phyloP scores from a whole-genome alignment of 139 green algal species.

The Chlamydomonas sphaeroides region DNA sequence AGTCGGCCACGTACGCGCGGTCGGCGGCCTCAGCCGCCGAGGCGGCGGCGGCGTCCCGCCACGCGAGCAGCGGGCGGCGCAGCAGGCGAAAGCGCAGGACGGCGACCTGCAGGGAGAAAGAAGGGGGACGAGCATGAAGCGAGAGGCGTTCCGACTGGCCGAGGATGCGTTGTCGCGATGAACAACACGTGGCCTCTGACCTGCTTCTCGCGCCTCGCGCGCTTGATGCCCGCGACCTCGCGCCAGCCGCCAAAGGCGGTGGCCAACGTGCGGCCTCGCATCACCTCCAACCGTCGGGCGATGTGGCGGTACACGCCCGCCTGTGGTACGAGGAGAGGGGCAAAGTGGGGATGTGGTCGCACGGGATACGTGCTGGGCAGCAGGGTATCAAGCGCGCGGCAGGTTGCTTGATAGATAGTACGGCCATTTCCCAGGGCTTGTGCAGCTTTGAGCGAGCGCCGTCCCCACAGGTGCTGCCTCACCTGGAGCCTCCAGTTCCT shows the following conservation, averaged over 20 bases:
- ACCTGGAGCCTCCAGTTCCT: slow-evolving; percentile 43
- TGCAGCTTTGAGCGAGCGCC: no score
- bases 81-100: slow-evolving; percentile 7
- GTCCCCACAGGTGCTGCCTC: no score
- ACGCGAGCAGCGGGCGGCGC: neutral
- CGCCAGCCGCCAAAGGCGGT: slow-evolving; percentile 23
- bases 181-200: no score
- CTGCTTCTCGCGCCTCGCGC: neutral
- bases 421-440: no score
- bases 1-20: neutral
- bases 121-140: no score
- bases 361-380: no score
- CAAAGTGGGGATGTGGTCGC: no score
- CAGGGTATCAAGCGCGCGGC: no score
- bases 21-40: neutral
- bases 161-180: no score
- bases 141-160: no score
- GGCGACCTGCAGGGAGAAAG: neutral
- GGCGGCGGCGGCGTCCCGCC: neutral
- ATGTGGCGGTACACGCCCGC: slow-evolving; percentile 14
- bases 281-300: slow-evolving; percentile 20
- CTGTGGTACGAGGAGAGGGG: neutral
- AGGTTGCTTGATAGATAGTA: no score
- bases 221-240: neutral
- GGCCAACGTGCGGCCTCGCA: slow-evolving; percentile 9